phyloP scores from a whole-genome alignment of 106 monocot genomes.

The Phalaenopsis equestris region DNA sequence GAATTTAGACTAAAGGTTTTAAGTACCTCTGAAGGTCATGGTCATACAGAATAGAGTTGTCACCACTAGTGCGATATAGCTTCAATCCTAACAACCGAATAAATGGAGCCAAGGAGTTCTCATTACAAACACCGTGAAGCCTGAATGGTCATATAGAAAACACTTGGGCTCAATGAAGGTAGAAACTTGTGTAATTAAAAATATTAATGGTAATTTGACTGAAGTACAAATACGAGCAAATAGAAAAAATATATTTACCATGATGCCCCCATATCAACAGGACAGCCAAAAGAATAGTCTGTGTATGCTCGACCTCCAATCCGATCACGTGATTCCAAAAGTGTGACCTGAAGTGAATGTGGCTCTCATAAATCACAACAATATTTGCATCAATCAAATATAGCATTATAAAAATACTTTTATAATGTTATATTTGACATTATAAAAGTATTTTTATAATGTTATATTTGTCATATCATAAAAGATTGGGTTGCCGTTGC shows the following conservation, averaged over 20 bases:
- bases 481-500: no score
- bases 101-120: constrained; percentile 85
- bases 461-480: no score
- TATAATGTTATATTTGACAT: no score
- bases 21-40: constrained; percentile 87
- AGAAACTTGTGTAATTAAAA: no score
- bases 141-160: constrained; percentile 22
- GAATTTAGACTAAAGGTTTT: no score
- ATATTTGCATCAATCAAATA: not conserved
- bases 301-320: constrained; percentile 88
- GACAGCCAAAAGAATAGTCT: constrained; percentile 88
- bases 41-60: constrained; percentile 89
- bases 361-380: not conserved
- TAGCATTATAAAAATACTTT: not conserved
- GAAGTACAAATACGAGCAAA: not conserved
- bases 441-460: no score
- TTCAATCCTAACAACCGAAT: no score
- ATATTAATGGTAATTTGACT: no score
- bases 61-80: no score
- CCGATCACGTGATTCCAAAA: constrained; percentile 80
- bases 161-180: no score
- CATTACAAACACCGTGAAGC: constrained; percentile 95
- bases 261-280: constrained; percentile 95
- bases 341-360: constrained; percentile 41
- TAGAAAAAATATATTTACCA: no score